Percentiles rank a stretch among this genome's conserved stretches.
Evolutionary conservation across 2,329 filamentous ascomycete species (phyloP).

Genomic region (Pleochaeta shiraiana): DNA sequence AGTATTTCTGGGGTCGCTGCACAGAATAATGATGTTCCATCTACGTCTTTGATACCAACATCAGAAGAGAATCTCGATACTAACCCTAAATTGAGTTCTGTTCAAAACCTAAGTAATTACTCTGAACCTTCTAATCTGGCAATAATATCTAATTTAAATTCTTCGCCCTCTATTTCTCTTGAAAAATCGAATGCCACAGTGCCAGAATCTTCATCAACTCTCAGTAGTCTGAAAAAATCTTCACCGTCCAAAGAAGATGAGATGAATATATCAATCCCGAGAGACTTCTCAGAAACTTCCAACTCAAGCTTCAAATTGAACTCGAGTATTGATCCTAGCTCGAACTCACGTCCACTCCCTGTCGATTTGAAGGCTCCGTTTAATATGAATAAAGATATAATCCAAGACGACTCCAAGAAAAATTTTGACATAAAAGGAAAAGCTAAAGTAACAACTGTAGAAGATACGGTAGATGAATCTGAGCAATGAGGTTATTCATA

Average conservation of each 20-base stretch:
- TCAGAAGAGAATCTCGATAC: background rate
- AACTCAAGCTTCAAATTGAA: no score
- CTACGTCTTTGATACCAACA: background rate
- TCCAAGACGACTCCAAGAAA: background rate
- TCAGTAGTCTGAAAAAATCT: no score
- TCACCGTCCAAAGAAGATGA: background rate
- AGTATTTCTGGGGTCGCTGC: slow-evolving; percentile 2
- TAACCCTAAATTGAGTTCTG: background rate
- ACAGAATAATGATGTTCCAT: background rate
- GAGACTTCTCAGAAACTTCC: background rate
- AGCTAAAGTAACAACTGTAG: background rate
- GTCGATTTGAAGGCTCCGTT: background rate
- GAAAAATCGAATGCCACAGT: background rate
- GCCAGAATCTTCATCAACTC: background rate
- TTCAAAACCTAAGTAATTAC: background rate
- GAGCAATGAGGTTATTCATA: no score
- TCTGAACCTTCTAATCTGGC: background rate
- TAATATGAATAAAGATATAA: background rate
- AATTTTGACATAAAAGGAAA: background rate
- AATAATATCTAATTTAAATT: background rate
- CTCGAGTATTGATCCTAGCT: no score
- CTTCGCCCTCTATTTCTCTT: background rate
- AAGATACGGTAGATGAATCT: background rate
- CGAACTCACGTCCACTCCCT: background rate
- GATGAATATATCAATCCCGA: background rate